Conservation (phyloP, 805 yeast genomes). For the Saccharomycopsis lassenensis region DNA sequence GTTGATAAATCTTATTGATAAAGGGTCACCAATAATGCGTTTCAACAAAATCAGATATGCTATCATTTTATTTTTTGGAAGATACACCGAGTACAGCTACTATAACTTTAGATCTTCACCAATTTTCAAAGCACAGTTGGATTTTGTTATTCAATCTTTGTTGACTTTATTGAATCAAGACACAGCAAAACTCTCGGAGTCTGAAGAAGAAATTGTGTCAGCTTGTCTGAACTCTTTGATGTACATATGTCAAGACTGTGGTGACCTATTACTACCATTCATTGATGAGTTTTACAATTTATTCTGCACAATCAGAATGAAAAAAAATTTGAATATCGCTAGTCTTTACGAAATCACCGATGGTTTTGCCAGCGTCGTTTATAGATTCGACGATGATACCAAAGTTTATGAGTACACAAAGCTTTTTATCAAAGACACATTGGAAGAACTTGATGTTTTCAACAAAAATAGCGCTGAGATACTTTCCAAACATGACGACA, state of each 20-base stretch:
- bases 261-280: conserved; percentile 48
- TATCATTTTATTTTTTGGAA: conserved; percentile 85
- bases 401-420: conserved; percentile 42
- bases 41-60: conserved; percentile 68
- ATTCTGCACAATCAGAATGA: conserved; percentile 43
- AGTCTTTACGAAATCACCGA: conserved; percentile 75
- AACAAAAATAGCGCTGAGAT: conserved; percentile 11
- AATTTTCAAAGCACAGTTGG: conserved; percentile 68
- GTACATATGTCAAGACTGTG: conserved; percentile 91
- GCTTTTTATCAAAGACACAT: conserved; percentile 58
- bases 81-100: conserved; percentile 93
- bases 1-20: conserved; percentile 56
- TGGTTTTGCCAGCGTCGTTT: conserved; percentile 78
- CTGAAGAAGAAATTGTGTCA: conserved; percentile 35
- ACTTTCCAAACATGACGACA: conserved; percentile 19
- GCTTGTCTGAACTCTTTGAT: conserved; percentile 92
- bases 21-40: conserved; percentile 36
- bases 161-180: conserved; percentile 23
- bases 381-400: conserved; percentile 40
- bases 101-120: conserved; percentile 67
- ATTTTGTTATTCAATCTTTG: conserved; percentile 75
- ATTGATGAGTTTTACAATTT: conserved; percentile 68
- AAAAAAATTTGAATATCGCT: conserved; percentile 43
- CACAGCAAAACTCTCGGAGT: conserved; percentile 21
- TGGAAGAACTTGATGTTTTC: conserved; percentile 32